Percentiles rank a stretch among this genome's conserved stretches.
phyloP scores from a whole-genome alignment of 129 eudicot species.

The Saussurea involucrata region DNA sequence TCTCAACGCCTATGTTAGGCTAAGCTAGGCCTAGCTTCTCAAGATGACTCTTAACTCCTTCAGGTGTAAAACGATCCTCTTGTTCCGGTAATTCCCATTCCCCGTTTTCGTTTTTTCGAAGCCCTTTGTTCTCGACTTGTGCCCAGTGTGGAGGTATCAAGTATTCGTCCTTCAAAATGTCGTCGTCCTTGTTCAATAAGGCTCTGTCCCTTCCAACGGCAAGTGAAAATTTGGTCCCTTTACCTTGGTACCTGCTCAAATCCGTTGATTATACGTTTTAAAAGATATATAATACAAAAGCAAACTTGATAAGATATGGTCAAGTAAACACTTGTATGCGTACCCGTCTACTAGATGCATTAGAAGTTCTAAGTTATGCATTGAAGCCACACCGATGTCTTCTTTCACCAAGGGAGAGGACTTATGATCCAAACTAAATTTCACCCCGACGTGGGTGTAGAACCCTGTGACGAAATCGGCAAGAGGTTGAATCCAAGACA shows the following conservation, averaged over 20 bases:
- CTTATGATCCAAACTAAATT: conserved; percentile 47
- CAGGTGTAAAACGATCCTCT: conserved; percentile 26
- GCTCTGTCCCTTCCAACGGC: conserved; percentile 44
- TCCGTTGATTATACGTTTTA: not conserved
- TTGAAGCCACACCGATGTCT: conserved; percentile 19
- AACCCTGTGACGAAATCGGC: conserved; percentile 33
- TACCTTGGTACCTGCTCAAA: conserved; percentile 45
- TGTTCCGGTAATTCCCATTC: conserved; percentile 34
- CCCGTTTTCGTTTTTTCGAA: conserved; percentile 16
- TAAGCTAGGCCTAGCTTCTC: conserved; percentile 21
- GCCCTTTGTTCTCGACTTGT: conserved; percentile 41
- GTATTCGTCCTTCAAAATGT: conserved; percentile 37
- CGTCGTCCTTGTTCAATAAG: conserved; percentile 42
- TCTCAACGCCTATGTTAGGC: not conserved
- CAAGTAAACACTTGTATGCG: not conserved
- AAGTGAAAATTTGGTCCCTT: conserved; percentile 23
- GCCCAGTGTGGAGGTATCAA: conserved; percentile 52
- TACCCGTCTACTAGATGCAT: conserved; percentile 67
- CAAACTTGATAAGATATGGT: not conserved
- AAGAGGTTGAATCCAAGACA: conserved; percentile 9
- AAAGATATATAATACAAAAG: not conserved
- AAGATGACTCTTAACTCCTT: conserved; percentile 29
- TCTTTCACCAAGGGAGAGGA: conserved; percentile 46
- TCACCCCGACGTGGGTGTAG: conserved; percentile 58
- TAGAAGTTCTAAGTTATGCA: conserved; percentile 60